Conservation (phyloP, 495 filamentous ascomycete genomes). For the Penicillium coprophilum region DNA sequence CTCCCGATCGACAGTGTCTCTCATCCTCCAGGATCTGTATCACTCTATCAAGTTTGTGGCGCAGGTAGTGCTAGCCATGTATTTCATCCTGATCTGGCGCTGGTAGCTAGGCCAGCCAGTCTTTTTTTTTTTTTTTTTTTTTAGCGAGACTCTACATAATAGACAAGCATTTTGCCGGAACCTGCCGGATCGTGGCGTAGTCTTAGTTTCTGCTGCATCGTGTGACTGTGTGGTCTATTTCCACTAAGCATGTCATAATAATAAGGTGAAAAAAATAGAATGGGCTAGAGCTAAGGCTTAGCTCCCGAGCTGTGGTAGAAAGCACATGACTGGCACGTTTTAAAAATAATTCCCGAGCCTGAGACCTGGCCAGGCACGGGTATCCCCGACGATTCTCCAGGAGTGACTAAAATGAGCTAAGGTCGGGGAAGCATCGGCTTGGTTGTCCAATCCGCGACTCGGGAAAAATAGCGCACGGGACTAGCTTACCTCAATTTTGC, state of each 20-base stretch:
- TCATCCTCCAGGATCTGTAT: constrained; percentile 27
- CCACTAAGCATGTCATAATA: not conserved
- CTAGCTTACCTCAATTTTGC: constrained; percentile 4
- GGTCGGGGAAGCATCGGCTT: constrained; percentile 19
- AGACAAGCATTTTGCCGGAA: constrained; percentile 9
- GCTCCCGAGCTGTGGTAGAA: not conserved
- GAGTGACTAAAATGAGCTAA: constrained; percentile 1
- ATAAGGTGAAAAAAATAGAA: not conserved
- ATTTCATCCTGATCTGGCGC: constrained; percentile 53
- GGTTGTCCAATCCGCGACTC: constrained; percentile 20
- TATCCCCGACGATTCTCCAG: constrained; percentile 17
- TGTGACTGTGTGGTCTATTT: not conserved
- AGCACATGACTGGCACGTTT: not conserved
- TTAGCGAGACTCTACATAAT: constrained; percentile 23
- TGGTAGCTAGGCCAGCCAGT: constrained; percentile 37
- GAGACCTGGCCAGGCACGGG: not conserved
- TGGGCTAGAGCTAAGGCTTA: not conserved
- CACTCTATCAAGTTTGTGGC: constrained; percentile 41
- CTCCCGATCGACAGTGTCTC: constrained; percentile 10
- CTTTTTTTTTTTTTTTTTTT: not conserved
- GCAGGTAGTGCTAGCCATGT: constrained; percentile 46
- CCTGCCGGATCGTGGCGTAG: not conserved
- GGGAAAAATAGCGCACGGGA: constrained; percentile 22
- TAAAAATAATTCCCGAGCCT: too few relatives aligned
- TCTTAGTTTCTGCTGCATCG: not conserved